A percentile compares a stretch with the other conserved stretches of the same genome.
Conservation (phyloP, 345 rosid species). For the Dimocarpus longan region DNA sequence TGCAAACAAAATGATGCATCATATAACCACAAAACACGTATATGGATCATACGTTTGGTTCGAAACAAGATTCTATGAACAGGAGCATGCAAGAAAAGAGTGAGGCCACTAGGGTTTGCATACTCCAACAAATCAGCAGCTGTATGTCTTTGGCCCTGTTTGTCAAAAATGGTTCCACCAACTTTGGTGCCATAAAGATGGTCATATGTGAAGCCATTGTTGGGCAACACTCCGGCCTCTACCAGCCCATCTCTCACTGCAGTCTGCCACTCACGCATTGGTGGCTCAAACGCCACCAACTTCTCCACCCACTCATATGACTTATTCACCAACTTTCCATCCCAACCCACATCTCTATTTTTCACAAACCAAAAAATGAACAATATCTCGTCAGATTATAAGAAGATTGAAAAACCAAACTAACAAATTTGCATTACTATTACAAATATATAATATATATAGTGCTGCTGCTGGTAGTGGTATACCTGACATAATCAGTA, state of each 20-base stretch:
- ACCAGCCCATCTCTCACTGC: constrained; percentile 71
- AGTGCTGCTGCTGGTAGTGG: neutral
- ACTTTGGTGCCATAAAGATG: constrained; percentile 71
- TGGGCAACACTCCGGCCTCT: constrained; percentile 61
- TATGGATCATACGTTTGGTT: constrained; percentile 26
- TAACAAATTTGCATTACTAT: neutral
- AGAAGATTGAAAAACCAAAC: neutral
- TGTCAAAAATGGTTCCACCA: constrained; percentile 74
- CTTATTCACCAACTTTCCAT: constrained; percentile 43
- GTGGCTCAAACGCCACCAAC: constrained; percentile 56
- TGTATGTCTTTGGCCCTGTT: constrained; percentile 62
- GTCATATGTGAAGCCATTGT: constrained; percentile 73
- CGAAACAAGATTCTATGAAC: constrained; percentile 51
- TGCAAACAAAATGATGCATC: neutral
- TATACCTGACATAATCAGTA: constrained; percentile 43
- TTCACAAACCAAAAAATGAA: neutral
- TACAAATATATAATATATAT: neutral
- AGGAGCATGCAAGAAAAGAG: constrained; percentile 61
- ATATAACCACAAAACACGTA: too few species aligned
- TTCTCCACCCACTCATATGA: constrained; percentile 72
- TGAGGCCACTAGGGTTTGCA: constrained; percentile 50
- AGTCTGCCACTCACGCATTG: constrained; percentile 62
- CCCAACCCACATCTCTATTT: constrained; percentile 54
- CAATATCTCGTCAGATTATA: neutral
- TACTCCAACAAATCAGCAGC: constrained; percentile 70